Conservation (phyloP, 768 basidiomycete genomes). For the Tylopilus balloui region DNA sequence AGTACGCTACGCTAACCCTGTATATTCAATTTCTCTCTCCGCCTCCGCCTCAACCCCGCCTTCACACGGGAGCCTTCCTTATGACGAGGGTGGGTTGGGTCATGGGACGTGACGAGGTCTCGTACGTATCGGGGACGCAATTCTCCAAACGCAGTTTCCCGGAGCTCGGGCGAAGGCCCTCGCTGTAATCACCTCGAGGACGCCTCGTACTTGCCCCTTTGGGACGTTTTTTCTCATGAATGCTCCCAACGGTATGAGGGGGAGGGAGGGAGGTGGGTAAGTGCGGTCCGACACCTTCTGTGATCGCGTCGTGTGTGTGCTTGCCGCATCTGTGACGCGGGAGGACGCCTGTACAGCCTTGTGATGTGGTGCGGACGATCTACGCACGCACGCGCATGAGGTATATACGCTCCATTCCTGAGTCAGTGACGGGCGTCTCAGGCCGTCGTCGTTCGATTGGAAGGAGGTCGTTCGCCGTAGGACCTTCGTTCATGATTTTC, state of each 20-base stretch:
- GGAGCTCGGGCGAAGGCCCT: constrained; percentile 10
- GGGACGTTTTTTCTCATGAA: neutral
- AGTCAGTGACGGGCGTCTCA: too few relatives aligned
- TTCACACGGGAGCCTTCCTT: constrained; percentile 11
- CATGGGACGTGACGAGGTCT: constrained; percentile 7
- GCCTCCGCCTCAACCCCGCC: constrained; percentile 30
- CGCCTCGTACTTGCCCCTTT: constrained; percentile 19
- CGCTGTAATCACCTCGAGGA: constrained; percentile 31
- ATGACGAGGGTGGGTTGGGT: constrained; percentile 12
- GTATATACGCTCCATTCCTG: too few relatives aligned
- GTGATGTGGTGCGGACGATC: too few relatives aligned
- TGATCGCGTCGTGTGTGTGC: too few relatives aligned
- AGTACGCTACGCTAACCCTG: neutral
- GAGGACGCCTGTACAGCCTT: too few relatives aligned
- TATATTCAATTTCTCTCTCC: constrained; percentile 18
- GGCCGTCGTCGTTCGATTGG: too few relatives aligned
- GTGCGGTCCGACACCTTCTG: too few relatives aligned
- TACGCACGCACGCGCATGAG: too few relatives aligned
- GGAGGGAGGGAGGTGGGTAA: constrained; percentile 12
- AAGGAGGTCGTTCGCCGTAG: too few relatives aligned
- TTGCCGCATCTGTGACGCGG: too few relatives aligned
- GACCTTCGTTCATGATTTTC: too few relatives aligned
- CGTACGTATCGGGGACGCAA: constrained; percentile 12
- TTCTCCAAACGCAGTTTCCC: constrained; percentile 10
- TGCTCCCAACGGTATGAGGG: neutral